These are phyloP conservation scores for Septoria petroselini DNA, from an alignment of 2,329 filamentous ascomycete genomes.

Conservation along the genomic window DNA sequence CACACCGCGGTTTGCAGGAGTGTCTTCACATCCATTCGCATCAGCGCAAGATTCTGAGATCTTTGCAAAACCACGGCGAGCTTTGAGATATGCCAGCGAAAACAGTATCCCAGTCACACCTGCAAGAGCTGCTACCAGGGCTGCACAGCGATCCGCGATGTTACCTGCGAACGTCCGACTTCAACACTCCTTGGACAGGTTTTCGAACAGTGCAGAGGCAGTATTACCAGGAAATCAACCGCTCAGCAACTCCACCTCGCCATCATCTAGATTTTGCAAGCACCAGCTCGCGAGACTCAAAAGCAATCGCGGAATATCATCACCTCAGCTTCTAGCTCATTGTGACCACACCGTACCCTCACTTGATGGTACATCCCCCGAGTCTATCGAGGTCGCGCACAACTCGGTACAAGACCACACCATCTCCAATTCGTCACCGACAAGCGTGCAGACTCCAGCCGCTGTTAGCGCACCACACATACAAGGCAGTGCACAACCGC, in stretches of 20 bases:
- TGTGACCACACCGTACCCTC: constrained; percentile 1
- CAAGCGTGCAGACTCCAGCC: too few species aligned
- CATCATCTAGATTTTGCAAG: constrained; percentile 14
- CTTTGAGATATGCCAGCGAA: constrained; percentile 26
- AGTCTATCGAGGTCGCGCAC: constrained; percentile 2
- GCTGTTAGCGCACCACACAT: too few species aligned
- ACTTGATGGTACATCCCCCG: constrained; percentile 15
- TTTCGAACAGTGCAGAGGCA: background rate
- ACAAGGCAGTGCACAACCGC: too few species aligned
- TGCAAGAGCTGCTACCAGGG: constrained; percentile 20
- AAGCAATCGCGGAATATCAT: constrained; percentile 4
- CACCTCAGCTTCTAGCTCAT: constrained; percentile 1
- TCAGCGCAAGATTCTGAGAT: constrained; percentile 9
- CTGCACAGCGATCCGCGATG: constrained; percentile 20
- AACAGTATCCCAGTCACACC: constrained; percentile 28
- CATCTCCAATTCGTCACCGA: background rate
- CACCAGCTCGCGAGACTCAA: constrained; percentile 15
- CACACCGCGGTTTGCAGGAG: constrained; percentile 23
- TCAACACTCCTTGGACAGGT: background rate
- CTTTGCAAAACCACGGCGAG: constrained; percentile 23
- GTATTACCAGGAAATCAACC: background rate
- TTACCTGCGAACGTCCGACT: constrained; percentile 15
- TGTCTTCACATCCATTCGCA: constrained; percentile 31
- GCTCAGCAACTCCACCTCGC: background rate
- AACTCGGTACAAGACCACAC: constrained; percentile 10